Evolutionary conservation across 768 basidiomycete genomes (phyloP).

Genomic region (Boletus vinaceobasis): DNA sequence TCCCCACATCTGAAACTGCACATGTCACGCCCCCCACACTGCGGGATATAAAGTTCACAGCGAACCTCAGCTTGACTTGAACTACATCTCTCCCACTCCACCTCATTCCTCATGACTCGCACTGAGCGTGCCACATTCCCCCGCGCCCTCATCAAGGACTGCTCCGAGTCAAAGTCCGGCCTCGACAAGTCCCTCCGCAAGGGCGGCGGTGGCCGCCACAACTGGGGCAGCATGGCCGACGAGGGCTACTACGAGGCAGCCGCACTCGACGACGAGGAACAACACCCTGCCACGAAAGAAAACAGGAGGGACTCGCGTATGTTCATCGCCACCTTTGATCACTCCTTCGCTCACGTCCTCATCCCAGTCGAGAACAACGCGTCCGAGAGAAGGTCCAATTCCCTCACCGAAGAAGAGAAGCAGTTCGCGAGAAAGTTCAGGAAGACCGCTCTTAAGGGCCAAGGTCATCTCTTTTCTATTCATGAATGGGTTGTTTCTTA

Average conservation of each 20-base stretch:
- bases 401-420: conserved; percentile 61
- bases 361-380: conserved; percentile 24
- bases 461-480: conserved; percentile 34
- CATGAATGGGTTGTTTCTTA: not conserved
- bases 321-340: not conserved
- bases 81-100: not conserved
- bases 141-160: conserved; percentile 70
- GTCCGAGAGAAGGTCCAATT: conserved; percentile 39
- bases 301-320: conserved; percentile 21
- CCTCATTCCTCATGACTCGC: conserved; percentile 60
- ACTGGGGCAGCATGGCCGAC: conserved; percentile 75
- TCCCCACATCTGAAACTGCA: conserved; percentile 17
- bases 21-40: not conserved
- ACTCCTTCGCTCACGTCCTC: conserved; percentile 5
- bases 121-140: conserved; percentile 71
- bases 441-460: conserved; percentile 66
- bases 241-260: conserved; percentile 60
- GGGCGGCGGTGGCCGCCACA: conserved; percentile 76
- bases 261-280: conserved; percentile 55
- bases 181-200: conserved; percentile 71
- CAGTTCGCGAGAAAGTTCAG: conserved; percentile 64
- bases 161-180: conserved; percentile 76
- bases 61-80: not conserved
- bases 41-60: conserved; percentile 22
- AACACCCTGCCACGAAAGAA: conserved; percentile 38